Conservation (phyloP, 495 filamentous ascomycete genomes). For the Xylaria cubensis region DNA sequence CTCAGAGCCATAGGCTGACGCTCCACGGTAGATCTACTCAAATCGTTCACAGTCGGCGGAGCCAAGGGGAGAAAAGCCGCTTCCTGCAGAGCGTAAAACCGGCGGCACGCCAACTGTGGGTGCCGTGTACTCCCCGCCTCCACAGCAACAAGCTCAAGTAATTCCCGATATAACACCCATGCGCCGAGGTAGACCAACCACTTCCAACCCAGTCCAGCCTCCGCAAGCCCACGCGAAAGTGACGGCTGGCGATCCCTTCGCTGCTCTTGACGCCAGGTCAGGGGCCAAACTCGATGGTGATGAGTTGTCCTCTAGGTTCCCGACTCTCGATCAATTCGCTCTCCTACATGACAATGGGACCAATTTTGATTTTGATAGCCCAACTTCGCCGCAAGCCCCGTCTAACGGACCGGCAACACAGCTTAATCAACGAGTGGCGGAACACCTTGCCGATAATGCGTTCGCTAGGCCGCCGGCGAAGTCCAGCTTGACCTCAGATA, state of each 20-base stretch:
- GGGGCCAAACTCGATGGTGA: constrained; percentile 63
- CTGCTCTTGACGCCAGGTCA: constrained; percentile 75
- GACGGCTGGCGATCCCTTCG: constrained; percentile 84
- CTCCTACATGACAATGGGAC: constrained; percentile 83
- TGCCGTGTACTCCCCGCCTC: constrained; percentile 73
- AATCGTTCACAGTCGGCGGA: constrained; percentile 59
- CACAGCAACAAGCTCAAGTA: constrained; percentile 68
- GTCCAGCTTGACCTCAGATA: constrained; percentile 34
- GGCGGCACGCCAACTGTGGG: constrained; percentile 64
- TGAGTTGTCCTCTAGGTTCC: constrained; percentile 85
- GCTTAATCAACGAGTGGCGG: constrained; percentile 76
- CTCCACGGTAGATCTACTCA: constrained; percentile 76
- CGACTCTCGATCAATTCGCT: constrained; percentile 91
- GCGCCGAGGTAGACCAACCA: constrained; percentile 83
- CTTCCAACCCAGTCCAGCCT: constrained; percentile 48
- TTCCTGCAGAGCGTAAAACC: constrained; percentile 38
- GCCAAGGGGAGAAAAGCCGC: constrained; percentile 33
- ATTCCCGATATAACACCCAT: constrained; percentile 95
- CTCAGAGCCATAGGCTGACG: constrained; percentile 27
- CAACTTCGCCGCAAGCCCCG: constrained; percentile 46
- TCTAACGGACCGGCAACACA: constrained; percentile 61
- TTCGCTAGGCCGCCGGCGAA: constrained; percentile 64
- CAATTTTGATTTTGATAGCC: constrained; percentile 86
- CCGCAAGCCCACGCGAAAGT: constrained; percentile 59
- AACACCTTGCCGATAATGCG: constrained; percentile 88